phyloP scores from a whole-genome alignment of 768 basidiomycete genomes.

The Cystobasidium tubakii region DNA sequence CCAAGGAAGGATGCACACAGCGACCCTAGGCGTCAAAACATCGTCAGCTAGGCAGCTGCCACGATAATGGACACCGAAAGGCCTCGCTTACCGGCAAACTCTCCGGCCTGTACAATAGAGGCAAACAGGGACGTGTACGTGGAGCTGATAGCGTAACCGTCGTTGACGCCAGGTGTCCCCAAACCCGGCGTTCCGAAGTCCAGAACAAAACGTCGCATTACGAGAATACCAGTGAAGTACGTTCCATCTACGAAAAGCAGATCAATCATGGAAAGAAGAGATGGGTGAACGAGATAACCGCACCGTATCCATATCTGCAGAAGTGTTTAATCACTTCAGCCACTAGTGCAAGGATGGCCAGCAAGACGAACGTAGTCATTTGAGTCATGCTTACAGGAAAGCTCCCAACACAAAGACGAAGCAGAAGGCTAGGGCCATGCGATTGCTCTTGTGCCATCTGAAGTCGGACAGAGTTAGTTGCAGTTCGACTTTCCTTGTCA shows the following conservation, averaged over 20 bases:
- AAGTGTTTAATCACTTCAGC: too few relatives aligned
- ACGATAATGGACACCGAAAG: not conserved
- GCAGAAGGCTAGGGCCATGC: slow-evolving; percentile 20
- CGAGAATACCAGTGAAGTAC: slow-evolving; percentile 31
- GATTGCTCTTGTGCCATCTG: slow-evolving; percentile 31
- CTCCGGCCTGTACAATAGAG: slow-evolving; percentile 49
- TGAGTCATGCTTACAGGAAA: slow-evolving; percentile 30
- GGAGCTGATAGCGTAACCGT: slow-evolving; percentile 41
- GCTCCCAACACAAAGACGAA: slow-evolving; percentile 27
- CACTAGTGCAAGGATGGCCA: too few relatives aligned
- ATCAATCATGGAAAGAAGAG: not conserved
- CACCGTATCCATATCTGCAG: slow-evolving; percentile 21
- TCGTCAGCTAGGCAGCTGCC: not conserved
- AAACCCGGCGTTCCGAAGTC: slow-evolving; percentile 35
- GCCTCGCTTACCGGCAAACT: slow-evolving; percentile 46
- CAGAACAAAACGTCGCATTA: slow-evolving; percentile 30
- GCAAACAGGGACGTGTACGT: slow-evolving; percentile 45
- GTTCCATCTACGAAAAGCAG: slow-evolving; percentile 11
- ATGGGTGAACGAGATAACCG: not conserved
- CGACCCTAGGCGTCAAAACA: slow-evolving; percentile 7
- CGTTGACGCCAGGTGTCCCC: slow-evolving; percentile 18
- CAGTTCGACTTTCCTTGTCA: too few relatives aligned
- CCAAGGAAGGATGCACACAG: slow-evolving; percentile 48
- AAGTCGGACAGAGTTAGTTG: too few relatives aligned
- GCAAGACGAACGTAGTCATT: too few relatives aligned